Evolutionary conservation across 176 grass and related monocot genomes (phyloP), one percentile per base, ranked within the genome.

Genomic region (Miscanthus lutarioriparius): DNA sequence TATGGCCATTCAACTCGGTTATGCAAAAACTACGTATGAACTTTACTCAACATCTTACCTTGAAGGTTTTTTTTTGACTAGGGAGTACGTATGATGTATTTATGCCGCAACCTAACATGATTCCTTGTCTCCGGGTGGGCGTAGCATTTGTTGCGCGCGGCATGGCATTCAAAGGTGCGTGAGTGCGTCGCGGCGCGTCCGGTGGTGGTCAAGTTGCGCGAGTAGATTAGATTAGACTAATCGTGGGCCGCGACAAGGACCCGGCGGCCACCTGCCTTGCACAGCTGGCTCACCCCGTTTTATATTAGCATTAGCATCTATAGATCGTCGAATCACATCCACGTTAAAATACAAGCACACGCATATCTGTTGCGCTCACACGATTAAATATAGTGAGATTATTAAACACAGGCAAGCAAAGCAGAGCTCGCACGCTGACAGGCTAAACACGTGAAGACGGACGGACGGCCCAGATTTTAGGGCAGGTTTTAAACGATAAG

Each of bases 401-500:
- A 33, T 25, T 16, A 14, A 47, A n/a, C 35, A 53, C 8, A 16
- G 5, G 10, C 13, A 59, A 45, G 17, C 0, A 7, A 16, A 48
- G 17, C 67, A 74, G 12, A 73, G 33, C 56, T 22, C 14, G 69
- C 81, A 43, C 72, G 72, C 17, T 49, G 71, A 14, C 68, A 9
- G 15, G 72, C 73, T 19, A 47, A 86, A 78, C 88, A 83, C 84
- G 84, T 86, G 88, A 79, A 15, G 4, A 37, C 49, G 74, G 45
- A 43, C 23, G 84, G 79, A 83, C 84, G 88, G 74, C 37, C 16
- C 20, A 11, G 71, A 86, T 83, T 78, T 73, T 67, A 20, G 0
- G 26, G 20, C 88, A 90, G 88, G 88, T 82, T 63, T 90, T 47
- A 78, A 90, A 90, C 79, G 83, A 78, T 90, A 56, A 75, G 70